Evolutionary conservation across 495 filamentous ascomycete species (phyloP).

Genomic region (Annulohypoxylon moriforme): DNA sequence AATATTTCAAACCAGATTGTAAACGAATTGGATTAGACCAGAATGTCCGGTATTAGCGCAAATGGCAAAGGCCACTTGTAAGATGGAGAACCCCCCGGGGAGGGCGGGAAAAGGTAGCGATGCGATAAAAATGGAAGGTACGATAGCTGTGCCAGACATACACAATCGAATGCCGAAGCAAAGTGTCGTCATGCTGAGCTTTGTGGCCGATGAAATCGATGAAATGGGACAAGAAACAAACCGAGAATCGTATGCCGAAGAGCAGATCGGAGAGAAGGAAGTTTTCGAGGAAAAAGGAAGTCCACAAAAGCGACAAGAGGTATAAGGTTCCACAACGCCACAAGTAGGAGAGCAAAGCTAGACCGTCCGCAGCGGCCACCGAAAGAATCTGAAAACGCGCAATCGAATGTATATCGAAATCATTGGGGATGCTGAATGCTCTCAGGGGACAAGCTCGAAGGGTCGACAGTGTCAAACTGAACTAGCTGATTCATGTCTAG

Average conservation of each 20-base stretch:
- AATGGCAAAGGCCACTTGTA: slow-evolving; percentile 30
- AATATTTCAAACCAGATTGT: slow-evolving; percentile 47
- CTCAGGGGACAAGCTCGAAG: slow-evolving; percentile 68
- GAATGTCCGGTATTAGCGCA: slow-evolving; percentile 42
- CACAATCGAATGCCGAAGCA: slow-evolving; percentile 57
- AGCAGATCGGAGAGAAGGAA: slow-evolving; percentile 44
- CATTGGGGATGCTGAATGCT: slow-evolving; percentile 46
- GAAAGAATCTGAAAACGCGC: slow-evolving; percentile 17
- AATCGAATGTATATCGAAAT: neutral
- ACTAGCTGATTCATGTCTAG: slow-evolving; percentile 77
- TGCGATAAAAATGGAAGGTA: slow-evolving; percentile 43
- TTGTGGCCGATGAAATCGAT: slow-evolving; percentile 58
- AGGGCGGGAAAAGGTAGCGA: slow-evolving; percentile 24
- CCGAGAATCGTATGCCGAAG: slow-evolving; percentile 50
- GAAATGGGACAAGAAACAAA: slow-evolving; percentile 61
- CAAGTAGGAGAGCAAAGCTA: slow-evolving; percentile 49
- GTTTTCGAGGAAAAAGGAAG: slow-evolving; percentile 44
- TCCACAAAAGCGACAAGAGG: slow-evolving; percentile 55
- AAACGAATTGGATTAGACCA: slow-evolving; percentile 40
- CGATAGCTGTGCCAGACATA: slow-evolving; percentile 65
- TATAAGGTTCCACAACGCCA: slow-evolving; percentile 53
- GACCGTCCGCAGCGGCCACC: slow-evolving; percentile 48
- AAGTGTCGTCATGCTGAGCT: slow-evolving; percentile 63
- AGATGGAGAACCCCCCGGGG: neutral
- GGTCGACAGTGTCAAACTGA: slow-evolving; percentile 73